phyloP scores from a whole-genome alignment of 768 basidiomycete species.

The Serendipita sp. region DNA sequence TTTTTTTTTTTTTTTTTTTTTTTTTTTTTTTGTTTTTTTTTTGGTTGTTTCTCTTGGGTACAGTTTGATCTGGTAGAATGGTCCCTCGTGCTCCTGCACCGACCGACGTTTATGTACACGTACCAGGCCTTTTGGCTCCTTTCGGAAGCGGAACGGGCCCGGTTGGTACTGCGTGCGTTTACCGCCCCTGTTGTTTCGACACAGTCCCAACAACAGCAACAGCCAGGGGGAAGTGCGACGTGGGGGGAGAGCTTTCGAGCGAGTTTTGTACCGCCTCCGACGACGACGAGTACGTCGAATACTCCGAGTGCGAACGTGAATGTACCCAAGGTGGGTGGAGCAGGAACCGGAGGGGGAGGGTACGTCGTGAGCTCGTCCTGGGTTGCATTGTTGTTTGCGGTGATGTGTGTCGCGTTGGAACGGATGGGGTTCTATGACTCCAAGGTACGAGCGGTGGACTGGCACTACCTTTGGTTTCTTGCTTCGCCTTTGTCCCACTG shows the following conservation, averaged over 20 bases:
- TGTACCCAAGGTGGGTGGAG: too few species aligned
- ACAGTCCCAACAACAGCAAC: too few species aligned
- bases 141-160: background rate
- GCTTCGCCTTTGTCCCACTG: too few species aligned
- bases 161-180: background rate
- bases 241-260: slow-evolving; percentile 2
- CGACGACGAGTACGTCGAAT: background rate
- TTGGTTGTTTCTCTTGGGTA: background rate
- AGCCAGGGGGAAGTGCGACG: background rate
- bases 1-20: too few species aligned
- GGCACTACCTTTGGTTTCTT: too few species aligned
- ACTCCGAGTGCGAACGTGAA: background rate
- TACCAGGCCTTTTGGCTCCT: slow-evolving; percentile 3
- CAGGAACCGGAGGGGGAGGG: too few species aligned
- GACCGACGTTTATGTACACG: background rate
- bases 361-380: background rate
- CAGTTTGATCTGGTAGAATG: slow-evolving; percentile 3
- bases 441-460: background rate
- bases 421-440: background rate
- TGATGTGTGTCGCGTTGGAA: background rate
- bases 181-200: too few species aligned
- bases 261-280: background rate
- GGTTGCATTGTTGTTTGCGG: background rate
- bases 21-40: too few species aligned
- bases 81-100: background rate